Evolutionary conservation across 108 stramenopile genomes (phyloP).

Genomic region (Conticribra weissflogii): DNA sequence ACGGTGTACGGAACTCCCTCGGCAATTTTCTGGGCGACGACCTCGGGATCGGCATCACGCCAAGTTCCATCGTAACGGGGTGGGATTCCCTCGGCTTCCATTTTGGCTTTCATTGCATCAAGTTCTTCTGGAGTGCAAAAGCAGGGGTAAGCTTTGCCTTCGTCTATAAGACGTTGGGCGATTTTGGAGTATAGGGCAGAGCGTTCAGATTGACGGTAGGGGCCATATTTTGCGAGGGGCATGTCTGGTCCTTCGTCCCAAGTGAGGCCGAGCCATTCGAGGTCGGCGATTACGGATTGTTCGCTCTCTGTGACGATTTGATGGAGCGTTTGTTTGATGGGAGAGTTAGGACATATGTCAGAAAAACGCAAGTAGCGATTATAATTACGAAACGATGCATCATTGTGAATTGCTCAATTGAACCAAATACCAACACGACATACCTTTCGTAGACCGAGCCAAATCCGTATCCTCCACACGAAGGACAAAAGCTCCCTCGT

Average conservation of each 20-base stretch:
- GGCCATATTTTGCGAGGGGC: slow-evolving; percentile 62
- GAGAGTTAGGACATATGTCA: not conserved
- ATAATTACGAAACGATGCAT: too few species aligned
- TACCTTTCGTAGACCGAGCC: slow-evolving; percentile 83
- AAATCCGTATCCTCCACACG: slow-evolving; percentile 94
- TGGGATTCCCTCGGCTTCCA: slow-evolving; percentile 78
- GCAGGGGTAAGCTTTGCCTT: slow-evolving; percentile 93
- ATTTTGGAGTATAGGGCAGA: slow-evolving; percentile 69
- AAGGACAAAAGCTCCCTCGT: slow-evolving; percentile 75
- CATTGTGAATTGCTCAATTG: too few species aligned
- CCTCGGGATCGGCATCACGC: slow-evolving; percentile 93
- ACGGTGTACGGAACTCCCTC: slow-evolving; percentile 86
- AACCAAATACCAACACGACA: slow-evolving; percentile 17
- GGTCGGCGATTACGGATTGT: slow-evolving; percentile 90
- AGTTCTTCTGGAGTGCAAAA: slow-evolving; percentile 96
- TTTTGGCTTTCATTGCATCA: slow-evolving; percentile 86
- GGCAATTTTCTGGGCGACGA: slow-evolving; percentile 80
- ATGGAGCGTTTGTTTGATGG: not conserved
- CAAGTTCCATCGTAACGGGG: slow-evolving; percentile 96
- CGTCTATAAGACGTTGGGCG: slow-evolving; percentile 64
- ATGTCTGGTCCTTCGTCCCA: slow-evolving; percentile 97
- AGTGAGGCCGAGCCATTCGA: slow-evolving; percentile 87
- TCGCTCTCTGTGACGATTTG: slow-evolving; percentile 70
- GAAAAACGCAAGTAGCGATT: not conserved
- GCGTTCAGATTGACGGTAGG: slow-evolving; percentile 89